Evolutionary conservation across 179 eudicot genomes (phyloP), one percentile per base, ranked within the genome.

Genomic region (Vitellaria paradoxa): DNA sequence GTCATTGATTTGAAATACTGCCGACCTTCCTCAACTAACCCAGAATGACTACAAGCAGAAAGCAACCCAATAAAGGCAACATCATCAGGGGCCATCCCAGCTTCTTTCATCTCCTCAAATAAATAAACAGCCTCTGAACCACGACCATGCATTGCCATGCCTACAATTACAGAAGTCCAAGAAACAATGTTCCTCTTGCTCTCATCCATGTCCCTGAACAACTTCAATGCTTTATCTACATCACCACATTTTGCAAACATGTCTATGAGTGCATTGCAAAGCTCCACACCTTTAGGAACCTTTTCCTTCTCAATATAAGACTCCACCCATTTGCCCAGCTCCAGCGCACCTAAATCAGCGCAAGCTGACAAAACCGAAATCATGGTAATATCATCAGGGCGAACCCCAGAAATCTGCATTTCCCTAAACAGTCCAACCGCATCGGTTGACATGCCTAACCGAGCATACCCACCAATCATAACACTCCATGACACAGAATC

Each of bases 241-340:
- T 86, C 91, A 20, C 91, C 93, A 72, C 89, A 84, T 80, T 91
- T 88, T 6, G 88, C 89, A 82, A 83, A 87, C 91, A 91, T 89
- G 72, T 82, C 86, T 42, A 91, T 84, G 26, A 90, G 66, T 2
- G 89, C 86, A 70, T 91, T 88, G 76, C 84, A 82, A 56, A 91
- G 86, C 85, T 87, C 87, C n/a, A 78, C 78, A 70, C 84, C 82
- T 74, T 81, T 87, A 7, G 23, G 67, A 67, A 88, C 61, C 20
- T 81, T 81, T 74, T 85, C 85, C 60, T 23, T 89, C 77, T 81
- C 84, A 24, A 85, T 64, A 47, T 76, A 87, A 23, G 84, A 73
- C 78, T 84, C 88, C 24, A 87, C 79, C 93, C 91, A 89, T 37
- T 81, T 85, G 77, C 93, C 91, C 64, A 88, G 85, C 84, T 88